Percentiles rank a stretch among this genome's conserved stretches.
phyloP scores from a whole-genome alignment of 2,329 filamentous ascomycete species.

The Torrubiella hemipterigena region DNA sequence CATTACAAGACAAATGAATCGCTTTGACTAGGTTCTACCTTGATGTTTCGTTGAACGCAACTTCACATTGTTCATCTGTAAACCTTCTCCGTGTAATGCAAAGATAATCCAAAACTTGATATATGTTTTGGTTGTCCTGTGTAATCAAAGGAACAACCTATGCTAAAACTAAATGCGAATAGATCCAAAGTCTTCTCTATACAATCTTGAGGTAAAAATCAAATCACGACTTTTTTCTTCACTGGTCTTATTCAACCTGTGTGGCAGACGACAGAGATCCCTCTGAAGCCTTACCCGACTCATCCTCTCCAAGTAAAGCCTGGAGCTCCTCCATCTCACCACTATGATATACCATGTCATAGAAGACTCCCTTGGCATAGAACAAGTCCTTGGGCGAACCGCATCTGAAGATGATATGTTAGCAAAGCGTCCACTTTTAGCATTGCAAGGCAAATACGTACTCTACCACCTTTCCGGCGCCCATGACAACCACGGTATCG shows the following conservation, averaged over 20 bases:
- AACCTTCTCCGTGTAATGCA: no score
- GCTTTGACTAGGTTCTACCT: no score
- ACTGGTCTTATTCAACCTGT: constrained; percentile 5
- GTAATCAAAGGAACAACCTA: no score
- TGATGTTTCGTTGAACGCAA: no score
- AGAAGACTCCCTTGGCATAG: constrained; percentile 31
- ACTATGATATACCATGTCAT: constrained; percentile 43
- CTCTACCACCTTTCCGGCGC: constrained; percentile 39
- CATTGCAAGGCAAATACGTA: constrained; percentile 15
- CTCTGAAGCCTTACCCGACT: constrained; percentile 1
- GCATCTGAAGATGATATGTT: constrained; percentile 16
- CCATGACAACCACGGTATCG: constrained; percentile 46
- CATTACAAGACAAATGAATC: no score
- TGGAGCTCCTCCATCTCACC: constrained; percentile 37
- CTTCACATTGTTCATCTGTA: no score
- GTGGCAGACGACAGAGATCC: constrained; percentile 5
- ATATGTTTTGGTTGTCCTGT: no score
- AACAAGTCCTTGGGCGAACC: constrained; percentile 37
- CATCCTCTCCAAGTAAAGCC: constrained; percentile 15
- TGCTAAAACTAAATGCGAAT: no score
- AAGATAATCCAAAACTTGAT: no score
- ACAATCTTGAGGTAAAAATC: no score
- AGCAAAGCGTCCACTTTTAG: constrained; percentile 4
- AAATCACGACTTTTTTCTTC: no score
- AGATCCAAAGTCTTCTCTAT: no score